Conservation (phyloP, 768 basidiomycete genomes). For the Asterophora parasitica region DNA sequence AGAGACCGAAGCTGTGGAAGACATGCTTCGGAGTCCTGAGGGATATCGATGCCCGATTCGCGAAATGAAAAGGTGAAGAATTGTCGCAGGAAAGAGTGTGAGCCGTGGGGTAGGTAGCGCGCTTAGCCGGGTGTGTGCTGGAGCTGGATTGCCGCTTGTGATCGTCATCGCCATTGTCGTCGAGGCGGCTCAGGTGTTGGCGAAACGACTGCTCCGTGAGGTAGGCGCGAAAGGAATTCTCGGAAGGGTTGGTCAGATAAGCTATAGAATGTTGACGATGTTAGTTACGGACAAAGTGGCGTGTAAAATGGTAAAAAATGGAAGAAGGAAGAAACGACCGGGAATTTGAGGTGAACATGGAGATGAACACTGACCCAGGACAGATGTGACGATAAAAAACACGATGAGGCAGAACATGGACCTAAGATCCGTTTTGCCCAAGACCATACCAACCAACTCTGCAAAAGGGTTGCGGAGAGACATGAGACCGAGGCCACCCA, state of each 20-base stretch:
- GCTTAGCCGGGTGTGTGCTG: slow-evolving; percentile 22
- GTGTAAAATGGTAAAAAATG: neutral
- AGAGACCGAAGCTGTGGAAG: slow-evolving; percentile 82
- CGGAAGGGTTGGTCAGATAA: slow-evolving; percentile 91
- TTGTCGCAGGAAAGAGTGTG: slow-evolving; percentile 30
- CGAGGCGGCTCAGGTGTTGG: slow-evolving; percentile 83
- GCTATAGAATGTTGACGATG: slow-evolving; percentile 43
- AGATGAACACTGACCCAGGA: slow-evolving; percentile 55
- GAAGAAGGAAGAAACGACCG: neutral
- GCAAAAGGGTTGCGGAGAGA: slow-evolving; percentile 52
- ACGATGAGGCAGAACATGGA: slow-evolving; percentile 68
- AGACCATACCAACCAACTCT: slow-evolving; percentile 44
- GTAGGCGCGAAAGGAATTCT: slow-evolving; percentile 89
- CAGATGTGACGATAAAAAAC: slow-evolving; percentile 60
- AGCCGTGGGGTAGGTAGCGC: slow-evolving; percentile 23
- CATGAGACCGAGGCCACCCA: slow-evolving; percentile 58
- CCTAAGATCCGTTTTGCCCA: slow-evolving; percentile 59
- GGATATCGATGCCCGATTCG: slow-evolving; percentile 88
- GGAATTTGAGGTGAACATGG: too few species aligned
- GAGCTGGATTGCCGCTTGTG: slow-evolving; percentile 29
- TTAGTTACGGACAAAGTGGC: slow-evolving; percentile 12
- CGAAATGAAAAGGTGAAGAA: slow-evolving; percentile 71
- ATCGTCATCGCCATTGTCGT: slow-evolving; percentile 58
- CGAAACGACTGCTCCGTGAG: slow-evolving; percentile 98
- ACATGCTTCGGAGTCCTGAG: slow-evolving; percentile 88